phyloP scores from a whole-genome alignment of 495 filamentous ascomycete genomes.

The Penicillium paradoxum region DNA sequence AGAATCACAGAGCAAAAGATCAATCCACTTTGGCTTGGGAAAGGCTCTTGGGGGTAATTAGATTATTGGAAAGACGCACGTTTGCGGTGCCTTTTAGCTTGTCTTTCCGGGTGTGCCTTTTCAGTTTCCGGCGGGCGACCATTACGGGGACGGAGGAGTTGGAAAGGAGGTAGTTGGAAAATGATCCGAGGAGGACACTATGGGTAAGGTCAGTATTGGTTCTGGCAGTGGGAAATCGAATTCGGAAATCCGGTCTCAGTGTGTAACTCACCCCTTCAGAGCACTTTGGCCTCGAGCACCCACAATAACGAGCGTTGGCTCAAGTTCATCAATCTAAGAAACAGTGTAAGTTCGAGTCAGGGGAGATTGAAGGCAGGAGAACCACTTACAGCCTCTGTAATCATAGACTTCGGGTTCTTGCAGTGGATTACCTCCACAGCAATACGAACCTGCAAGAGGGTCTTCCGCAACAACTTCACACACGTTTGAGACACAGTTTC shows the following conservation, averaged over 20 bases:
- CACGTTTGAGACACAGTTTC: slow-evolving; percentile 74
- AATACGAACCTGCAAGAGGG: slow-evolving; percentile 80
- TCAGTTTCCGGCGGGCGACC: slow-evolving; percentile 78
- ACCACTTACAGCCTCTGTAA: slow-evolving; percentile 66
- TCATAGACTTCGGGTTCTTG: slow-evolving; percentile 85
- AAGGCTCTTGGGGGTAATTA: slow-evolving; percentile 59
- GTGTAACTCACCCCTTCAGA: slow-evolving; percentile 73
- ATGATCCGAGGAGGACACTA: slow-evolving; percentile 88
- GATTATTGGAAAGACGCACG: slow-evolving; percentile 66
- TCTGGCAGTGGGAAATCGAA: neutral
- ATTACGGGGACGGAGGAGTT: slow-evolving; percentile 96
- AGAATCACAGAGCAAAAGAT: slow-evolving; percentile 6
- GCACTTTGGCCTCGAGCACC: slow-evolving; percentile 86
- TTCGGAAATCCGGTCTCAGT: neutral
- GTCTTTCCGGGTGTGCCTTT: slow-evolving; percentile 64
- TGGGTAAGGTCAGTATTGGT: slow-evolving; percentile 8
- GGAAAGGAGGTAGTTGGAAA: slow-evolving; percentile 93
- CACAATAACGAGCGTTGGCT: slow-evolving; percentile 88
- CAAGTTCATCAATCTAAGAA: slow-evolving; percentile 74
- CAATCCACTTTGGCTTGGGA: slow-evolving; percentile 63
- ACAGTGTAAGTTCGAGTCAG: slow-evolving; percentile 15
- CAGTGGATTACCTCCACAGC: slow-evolving; percentile 96
- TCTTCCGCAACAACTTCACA: slow-evolving; percentile 80
- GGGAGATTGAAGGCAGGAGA: neutral
- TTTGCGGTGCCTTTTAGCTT: slow-evolving; percentile 42